phyloP scores from a whole-genome alignment of 805 yeast genomes.

The Jamesozyma jinghongensis region DNA sequence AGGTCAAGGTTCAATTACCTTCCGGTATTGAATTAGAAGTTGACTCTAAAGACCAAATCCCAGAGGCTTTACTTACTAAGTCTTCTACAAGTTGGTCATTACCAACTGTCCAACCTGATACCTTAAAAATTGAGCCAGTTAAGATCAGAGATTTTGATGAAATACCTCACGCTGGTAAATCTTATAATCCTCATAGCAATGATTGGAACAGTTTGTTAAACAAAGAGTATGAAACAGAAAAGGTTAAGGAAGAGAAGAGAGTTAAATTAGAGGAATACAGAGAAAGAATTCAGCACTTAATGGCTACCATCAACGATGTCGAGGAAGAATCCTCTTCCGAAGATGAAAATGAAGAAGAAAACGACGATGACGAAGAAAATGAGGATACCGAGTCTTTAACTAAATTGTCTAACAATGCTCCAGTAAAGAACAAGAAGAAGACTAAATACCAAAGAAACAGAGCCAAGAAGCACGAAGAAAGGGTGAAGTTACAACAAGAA shows the following conservation, averaged over 20 bases:
- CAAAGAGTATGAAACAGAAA: slow-evolving; percentile 57
- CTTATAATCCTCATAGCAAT: slow-evolving; percentile 77
- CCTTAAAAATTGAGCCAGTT: slow-evolving; percentile 46
- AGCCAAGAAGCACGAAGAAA: slow-evolving; percentile 53
- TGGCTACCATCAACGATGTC: slow-evolving; percentile 51
- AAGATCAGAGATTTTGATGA: slow-evolving; percentile 40
- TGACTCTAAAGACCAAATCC: slow-evolving; percentile 23
- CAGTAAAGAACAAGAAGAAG: slow-evolving; percentile 60
- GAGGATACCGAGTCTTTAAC: slow-evolving; percentile 29
- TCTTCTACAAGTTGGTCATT: slow-evolving; percentile 42
- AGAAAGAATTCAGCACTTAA: slow-evolving; percentile 53
- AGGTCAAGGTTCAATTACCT: slow-evolving; percentile 15
- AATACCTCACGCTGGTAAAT: slow-evolving; percentile 76
- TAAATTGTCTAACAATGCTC: slow-evolving; percentile 61
- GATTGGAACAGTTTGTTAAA: slow-evolving; percentile 71
- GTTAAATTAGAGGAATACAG: slow-evolving; percentile 52
- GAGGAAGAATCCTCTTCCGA: slow-evolving; percentile 39
- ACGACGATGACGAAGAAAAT: slow-evolving; percentile 28
- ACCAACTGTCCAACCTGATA: slow-evolving; percentile 46
- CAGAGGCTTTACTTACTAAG: slow-evolving; percentile 33
- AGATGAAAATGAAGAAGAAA: slow-evolving; percentile 32
- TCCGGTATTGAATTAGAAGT: slow-evolving; percentile 25
- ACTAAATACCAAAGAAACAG: slow-evolving; percentile 70
- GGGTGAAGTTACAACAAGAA: slow-evolving; percentile 44
- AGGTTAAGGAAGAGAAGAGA: slow-evolving; percentile 56